phyloP scores from a whole-genome alignment of 2,329 filamentous ascomycete species.

The Xylaria sp. region DNA sequence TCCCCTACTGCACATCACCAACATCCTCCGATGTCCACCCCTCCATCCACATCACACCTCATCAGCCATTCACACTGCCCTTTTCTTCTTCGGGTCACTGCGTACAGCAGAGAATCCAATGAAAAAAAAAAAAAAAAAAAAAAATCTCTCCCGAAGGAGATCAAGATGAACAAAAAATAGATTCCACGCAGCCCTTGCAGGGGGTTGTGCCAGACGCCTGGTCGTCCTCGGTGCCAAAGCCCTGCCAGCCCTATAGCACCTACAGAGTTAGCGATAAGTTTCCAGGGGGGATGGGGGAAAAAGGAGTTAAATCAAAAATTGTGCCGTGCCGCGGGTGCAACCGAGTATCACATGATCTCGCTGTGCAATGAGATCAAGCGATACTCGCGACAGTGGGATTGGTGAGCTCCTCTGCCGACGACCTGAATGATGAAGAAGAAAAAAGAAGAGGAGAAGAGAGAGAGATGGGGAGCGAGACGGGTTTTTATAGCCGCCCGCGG shows the following conservation, averaged over 20 bases:
- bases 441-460: not conserved
- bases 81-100: not conserved
- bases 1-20: not conserved
- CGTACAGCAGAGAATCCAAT: not conserved
- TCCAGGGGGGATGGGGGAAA: not conserved
- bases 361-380: not conserved
- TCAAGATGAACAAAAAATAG: not conserved
- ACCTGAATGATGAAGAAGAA: not conserved
- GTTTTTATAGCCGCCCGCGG: not conserved
- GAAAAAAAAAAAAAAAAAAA: not conserved
- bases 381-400: not conserved
- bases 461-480: not conserved
- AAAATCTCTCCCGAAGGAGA: not conserved
- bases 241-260: not conserved
- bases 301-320: conserved; percentile 1
- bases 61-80: not conserved
- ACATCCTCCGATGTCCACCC: not conserved
- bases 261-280: not conserved
- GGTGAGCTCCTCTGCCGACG: not conserved
- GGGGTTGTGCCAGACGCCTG: conserved; percentile 1
- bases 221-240: not conserved
- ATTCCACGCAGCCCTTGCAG: not conserved
- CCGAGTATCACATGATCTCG: not conserved
- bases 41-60: not conserved
- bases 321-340: not conserved